phyloP scores from a whole-genome alignment of 2,329 filamentous ascomycete genomes.

The Penicillium concentricum region DNA sequence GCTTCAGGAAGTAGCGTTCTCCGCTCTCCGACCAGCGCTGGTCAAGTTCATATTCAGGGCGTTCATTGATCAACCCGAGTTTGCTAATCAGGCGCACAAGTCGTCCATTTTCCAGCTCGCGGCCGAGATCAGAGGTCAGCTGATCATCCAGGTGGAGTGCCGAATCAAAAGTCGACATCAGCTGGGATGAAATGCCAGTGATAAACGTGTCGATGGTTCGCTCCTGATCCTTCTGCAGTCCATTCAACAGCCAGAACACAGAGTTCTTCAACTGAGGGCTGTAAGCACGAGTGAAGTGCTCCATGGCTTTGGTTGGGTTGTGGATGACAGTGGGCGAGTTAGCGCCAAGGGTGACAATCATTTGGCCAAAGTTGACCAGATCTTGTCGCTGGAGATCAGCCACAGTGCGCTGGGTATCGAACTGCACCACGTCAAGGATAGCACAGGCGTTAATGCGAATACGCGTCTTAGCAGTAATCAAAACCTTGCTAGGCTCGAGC shows the following conservation, averaged over 20 bases:
- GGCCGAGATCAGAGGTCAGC: slow-evolving; percentile 67
- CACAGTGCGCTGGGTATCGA: slow-evolving; percentile 66
- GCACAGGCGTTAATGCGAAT: slow-evolving; percentile 85
- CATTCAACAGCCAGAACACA: slow-evolving; percentile 76
- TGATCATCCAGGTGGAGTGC: slow-evolving; percentile 77
- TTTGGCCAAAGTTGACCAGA: slow-evolving; percentile 75
- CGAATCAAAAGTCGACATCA: slow-evolving; percentile 73
- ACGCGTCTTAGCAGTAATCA: slow-evolving; percentile 86
- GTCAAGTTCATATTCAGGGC: slow-evolving; percentile 78
- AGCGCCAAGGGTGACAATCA: slow-evolving; percentile 79
- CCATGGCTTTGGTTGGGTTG: slow-evolving; percentile 69
- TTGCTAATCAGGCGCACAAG: slow-evolving; percentile 79
- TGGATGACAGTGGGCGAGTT: slow-evolving; percentile 59
- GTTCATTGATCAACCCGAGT: slow-evolving; percentile 82
- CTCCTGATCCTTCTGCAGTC: slow-evolving; percentile 62
- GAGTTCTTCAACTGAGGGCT: slow-evolving; percentile 75
- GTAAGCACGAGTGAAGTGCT: slow-evolving; percentile 74
- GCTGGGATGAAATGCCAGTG: slow-evolving; percentile 72
- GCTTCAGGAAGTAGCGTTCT: slow-evolving; percentile 85
- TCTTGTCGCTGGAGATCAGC: slow-evolving; percentile 85
- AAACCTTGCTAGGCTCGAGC: slow-evolving; percentile 82
- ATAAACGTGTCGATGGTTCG: slow-evolving; percentile 74
- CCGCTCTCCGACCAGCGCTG: slow-evolving; percentile 86
- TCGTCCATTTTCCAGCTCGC: slow-evolving; percentile 87
- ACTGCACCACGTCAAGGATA: slow-evolving; percentile 85